A percentile compares a stretch with the other conserved stretches of the same genome.
Conservation (phyloP, 2,329 filamentous ascomycete species). For the Epichloe sibirici region DNA sequence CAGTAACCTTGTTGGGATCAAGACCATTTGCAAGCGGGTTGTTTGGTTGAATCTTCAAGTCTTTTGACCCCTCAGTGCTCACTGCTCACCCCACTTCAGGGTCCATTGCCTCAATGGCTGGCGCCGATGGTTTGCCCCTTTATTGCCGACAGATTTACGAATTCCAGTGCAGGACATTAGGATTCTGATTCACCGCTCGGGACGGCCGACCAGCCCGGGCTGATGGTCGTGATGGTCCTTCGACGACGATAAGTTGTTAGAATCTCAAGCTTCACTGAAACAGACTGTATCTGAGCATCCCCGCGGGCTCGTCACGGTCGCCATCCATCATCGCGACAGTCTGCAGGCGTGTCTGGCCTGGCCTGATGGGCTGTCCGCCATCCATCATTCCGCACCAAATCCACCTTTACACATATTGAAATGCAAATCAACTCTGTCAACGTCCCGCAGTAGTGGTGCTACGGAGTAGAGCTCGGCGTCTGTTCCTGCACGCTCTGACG, state of each 20-base stretch:
- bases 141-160: too few species aligned
- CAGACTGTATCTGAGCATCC: background rate
- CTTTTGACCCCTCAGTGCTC: background rate
- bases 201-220: too few species aligned
- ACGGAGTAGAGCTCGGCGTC: background rate
- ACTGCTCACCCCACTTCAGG: background rate
- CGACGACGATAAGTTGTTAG: background rate
- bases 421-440: too few species aligned
- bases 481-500: conserved; percentile 1
- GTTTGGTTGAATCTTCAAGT: background rate
- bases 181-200: too few species aligned
- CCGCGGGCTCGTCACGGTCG: background rate
- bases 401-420: too few species aligned
- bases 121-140: too few species aligned
- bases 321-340: background rate
- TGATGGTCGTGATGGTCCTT: too few species aligned
- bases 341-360: background rate
- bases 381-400: too few species aligned
- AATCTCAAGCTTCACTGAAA: background rate
- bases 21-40: background rate
- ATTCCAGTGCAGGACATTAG: too few species aligned
- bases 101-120: background rate
- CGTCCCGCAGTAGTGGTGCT: too few species aligned
- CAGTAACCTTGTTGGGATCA: too few species aligned
- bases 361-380: too few species aligned